Conservation (phyloP, 495 filamentous ascomycete species). For the Penicillium waksmanii region DNA sequence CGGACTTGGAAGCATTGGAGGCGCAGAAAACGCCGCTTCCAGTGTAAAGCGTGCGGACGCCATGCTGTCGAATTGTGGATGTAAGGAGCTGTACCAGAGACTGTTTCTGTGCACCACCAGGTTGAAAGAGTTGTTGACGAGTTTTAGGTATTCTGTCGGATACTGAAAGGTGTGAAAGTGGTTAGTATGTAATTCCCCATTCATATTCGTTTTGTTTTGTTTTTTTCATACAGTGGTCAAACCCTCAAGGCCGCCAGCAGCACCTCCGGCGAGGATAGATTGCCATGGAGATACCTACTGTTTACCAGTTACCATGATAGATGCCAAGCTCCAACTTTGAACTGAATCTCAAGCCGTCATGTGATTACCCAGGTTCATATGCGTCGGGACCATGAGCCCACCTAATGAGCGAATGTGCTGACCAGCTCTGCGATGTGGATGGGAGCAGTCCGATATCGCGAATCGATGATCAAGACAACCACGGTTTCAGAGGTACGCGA, state of each 20-base stretch:
- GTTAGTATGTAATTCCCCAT: neutral
- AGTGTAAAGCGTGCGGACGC: constrained; percentile 23
- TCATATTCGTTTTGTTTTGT: neutral
- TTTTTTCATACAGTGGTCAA: constrained; percentile 19
- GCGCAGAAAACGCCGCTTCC: constrained; percentile 25
- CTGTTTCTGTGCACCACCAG: neutral
- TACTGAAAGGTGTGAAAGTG: neutral
- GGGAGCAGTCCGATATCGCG: neutral
- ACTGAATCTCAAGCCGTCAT: neutral
- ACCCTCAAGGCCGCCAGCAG: constrained; percentile 24
- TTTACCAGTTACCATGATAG: constrained; percentile 5
- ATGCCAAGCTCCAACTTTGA: neutral
- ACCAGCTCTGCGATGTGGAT: neutral
- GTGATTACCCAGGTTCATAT: neutral
- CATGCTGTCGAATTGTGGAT: constrained; percentile 20
- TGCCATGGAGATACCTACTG: constrained; percentile 22
- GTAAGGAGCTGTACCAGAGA: constrained; percentile 10
- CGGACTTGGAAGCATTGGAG: constrained; percentile 29
- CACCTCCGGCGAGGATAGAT: constrained; percentile 27
- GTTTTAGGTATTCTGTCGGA: constrained; percentile 29
- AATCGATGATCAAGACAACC: neutral
- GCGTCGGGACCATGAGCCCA: neutral
- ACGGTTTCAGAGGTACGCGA: neutral
- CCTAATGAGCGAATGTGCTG: neutral
- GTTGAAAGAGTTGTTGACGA: constrained; percentile 22